Evolutionary conservation across 192 early-diverging fungal species (phyloP).

Genomic region (Ambispora gerdemannii): DNA sequence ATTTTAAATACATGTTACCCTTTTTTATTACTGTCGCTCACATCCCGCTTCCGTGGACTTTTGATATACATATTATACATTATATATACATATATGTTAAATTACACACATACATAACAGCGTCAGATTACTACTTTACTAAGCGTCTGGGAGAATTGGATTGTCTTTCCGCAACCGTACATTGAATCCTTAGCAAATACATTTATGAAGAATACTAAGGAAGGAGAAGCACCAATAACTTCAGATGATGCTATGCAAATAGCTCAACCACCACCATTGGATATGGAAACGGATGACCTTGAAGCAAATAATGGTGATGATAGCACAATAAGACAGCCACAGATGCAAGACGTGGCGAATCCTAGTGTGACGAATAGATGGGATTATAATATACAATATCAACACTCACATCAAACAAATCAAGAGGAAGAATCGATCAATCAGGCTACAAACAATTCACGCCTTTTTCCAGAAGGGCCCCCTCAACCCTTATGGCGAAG

Average conservation of each 20-base stretch:
- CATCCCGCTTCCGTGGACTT: not conserved
- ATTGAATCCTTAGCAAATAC: constrained; percentile 52
- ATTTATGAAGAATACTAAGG: constrained; percentile 50
- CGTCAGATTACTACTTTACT: constrained; percentile 62
- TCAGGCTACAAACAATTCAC: not conserved
- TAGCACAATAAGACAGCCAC: not conserved
- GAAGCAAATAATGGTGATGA: constrained; percentile 1
- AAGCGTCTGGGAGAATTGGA: constrained; percentile 86
- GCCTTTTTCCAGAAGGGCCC: not conserved
- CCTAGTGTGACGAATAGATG: not conserved
- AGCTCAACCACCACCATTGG: not conserved
- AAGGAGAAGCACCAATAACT: not conserved
- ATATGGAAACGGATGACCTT: not conserved
- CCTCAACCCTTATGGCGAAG: not conserved
- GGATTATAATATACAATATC: not conserved
- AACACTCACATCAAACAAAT: too few relatives aligned
- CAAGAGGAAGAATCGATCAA: not conserved
- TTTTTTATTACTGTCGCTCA: constrained; percentile 2
- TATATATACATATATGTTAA: not conserved
- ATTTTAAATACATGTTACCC: not conserved
- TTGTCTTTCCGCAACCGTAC: constrained; percentile 73
- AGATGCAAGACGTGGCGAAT: not conserved
- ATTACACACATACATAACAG: constrained; percentile 36
- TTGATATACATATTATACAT: too few relatives aligned
- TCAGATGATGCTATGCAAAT: not conserved